These are phyloP conservation scores for Penicillium canariense DNA, from an alignment of 495 filamentous ascomycete genomes.

Conservation along the genomic window DNA sequence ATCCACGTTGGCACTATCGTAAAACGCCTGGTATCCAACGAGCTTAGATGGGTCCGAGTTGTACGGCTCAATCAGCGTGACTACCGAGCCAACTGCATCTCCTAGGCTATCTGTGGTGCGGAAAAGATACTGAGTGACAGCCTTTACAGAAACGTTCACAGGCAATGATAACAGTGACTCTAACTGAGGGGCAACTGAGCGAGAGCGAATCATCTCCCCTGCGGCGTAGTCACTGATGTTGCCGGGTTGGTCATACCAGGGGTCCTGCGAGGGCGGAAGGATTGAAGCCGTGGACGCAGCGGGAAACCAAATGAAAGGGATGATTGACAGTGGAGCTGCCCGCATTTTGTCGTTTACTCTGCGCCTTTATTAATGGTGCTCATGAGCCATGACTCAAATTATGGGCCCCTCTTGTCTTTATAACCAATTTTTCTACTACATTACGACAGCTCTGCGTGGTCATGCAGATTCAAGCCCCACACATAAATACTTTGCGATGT, in stretches of 20 bases:
- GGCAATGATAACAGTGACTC: constrained; percentile 6
- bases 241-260: constrained; percentile 16
- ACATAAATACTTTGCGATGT: neutral
- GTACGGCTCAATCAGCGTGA: constrained; percentile 22
- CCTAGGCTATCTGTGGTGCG: constrained; percentile 24
- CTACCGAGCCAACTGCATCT: constrained; percentile 14
- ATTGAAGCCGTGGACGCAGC: neutral
- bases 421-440: neutral
- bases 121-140: constrained; percentile 19
- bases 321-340: too few species aligned
- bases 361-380: neutral
- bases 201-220: constrained; percentile 20
- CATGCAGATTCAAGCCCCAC: neutral
- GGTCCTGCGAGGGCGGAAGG: constrained; percentile 10
- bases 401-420: neutral
- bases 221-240: constrained; percentile 9
- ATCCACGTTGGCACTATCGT: constrained; percentile 17
- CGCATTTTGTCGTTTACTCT: neutral
- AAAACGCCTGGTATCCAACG: constrained; percentile 17
- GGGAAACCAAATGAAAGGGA: neutral
- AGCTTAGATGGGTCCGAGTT: constrained; percentile 22
- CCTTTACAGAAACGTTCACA: constrained; percentile 10
- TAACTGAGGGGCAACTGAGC: constrained; percentile 6
- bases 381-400: neutral
- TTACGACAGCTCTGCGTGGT: too few species aligned